A percentile compares a stretch with the other conserved stretches of the same genome.
Conservation (phyloP, 2,329 filamentous ascomycete genomes). For the Talaromyces albobiverticillius region DNA sequence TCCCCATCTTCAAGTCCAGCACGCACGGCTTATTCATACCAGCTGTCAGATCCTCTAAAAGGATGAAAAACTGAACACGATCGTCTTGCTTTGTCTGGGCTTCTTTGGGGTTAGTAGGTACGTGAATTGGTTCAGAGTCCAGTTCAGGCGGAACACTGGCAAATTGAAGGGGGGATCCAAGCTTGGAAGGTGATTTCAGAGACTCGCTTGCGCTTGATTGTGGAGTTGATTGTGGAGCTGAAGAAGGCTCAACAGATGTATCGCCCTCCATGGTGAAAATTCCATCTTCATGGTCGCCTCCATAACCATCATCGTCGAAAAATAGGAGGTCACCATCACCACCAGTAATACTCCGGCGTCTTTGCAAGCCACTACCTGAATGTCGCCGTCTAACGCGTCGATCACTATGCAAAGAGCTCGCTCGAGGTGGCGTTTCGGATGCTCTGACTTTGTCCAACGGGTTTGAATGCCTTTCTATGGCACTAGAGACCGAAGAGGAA, state of each 20-base stretch:
- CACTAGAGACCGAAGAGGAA: constrained; percentile 38
- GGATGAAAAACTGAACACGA: constrained; percentile 85
- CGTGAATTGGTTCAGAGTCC: constrained; percentile 28
- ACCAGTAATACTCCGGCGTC: constrained; percentile 70
- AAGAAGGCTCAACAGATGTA: constrained; percentile 13
- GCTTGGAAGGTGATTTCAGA: neutral
- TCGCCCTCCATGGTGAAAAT: constrained; percentile 67
- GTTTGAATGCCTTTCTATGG: constrained; percentile 32
- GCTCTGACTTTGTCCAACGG: constrained; percentile 33
- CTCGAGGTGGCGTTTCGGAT: constrained; percentile 45
- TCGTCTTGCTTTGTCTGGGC: constrained; percentile 55
- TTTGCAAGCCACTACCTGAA: constrained; percentile 79
- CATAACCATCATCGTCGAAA: constrained; percentile 84
- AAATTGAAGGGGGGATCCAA: constrained; percentile 8
- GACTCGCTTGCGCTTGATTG: neutral
- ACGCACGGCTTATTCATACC: constrained; percentile 97
- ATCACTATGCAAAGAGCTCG: constrained; percentile 28
- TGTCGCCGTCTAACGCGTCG: constrained; percentile 63
- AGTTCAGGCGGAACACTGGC: constrained; percentile 3
- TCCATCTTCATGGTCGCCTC: constrained; percentile 70
- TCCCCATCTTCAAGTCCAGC: constrained; percentile 98
- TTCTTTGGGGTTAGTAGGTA: constrained; percentile 72
- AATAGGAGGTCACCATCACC: constrained; percentile 79
- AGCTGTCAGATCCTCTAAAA: constrained; percentile 91
- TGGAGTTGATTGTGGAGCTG: constrained; percentile 7